Percentiles rank a stretch among this genome's conserved stretches.
These are phyloP conservation scores for Colletotrichum destructivum DNA, from an alignment of 2,329 filamentous ascomycete species.

Conservation along the genomic window DNA sequence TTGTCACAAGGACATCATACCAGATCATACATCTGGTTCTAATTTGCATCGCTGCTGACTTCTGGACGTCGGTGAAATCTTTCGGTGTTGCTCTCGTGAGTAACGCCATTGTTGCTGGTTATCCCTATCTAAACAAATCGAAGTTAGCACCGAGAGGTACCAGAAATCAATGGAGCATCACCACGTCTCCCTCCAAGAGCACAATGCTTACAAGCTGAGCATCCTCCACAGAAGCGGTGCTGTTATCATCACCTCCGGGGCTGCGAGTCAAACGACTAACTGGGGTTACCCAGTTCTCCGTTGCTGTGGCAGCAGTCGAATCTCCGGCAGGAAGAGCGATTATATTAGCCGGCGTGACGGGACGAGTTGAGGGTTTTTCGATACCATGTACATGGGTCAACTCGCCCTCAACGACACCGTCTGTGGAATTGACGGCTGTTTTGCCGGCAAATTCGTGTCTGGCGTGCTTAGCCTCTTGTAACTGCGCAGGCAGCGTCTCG, in stretches of 20 bases:
- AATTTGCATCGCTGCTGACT: not conserved
- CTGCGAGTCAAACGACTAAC: constrained; percentile 34
- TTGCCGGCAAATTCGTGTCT: constrained; percentile 10
- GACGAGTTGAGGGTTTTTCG: constrained; percentile 11
- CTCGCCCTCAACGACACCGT: not conserved
- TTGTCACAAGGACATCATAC: not conserved
- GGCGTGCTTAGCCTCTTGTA: constrained; percentile 22
- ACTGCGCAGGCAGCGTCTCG: constrained; percentile 4
- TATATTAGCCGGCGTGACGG: constrained; percentile 35
- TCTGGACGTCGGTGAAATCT: not conserved
- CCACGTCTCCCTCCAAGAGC: not conserved
- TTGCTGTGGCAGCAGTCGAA: constrained; percentile 27
- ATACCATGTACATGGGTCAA: not conserved
- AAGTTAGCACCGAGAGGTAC: not conserved
- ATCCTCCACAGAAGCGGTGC: not conserved
- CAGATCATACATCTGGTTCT: not conserved
- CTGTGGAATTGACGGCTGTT: not conserved
- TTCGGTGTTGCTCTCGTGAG: not conserved
- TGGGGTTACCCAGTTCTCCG: constrained; percentile 38
- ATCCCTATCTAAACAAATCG: not conserved
- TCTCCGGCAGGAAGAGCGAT: constrained; percentile 6
- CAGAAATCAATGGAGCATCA: not conserved
- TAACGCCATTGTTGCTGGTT: no score
- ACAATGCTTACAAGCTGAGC: not conserved
- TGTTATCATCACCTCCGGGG: constrained; percentile 10